Conservation (phyloP, 331 rosid species). For the Quercus tomentella region DNA sequence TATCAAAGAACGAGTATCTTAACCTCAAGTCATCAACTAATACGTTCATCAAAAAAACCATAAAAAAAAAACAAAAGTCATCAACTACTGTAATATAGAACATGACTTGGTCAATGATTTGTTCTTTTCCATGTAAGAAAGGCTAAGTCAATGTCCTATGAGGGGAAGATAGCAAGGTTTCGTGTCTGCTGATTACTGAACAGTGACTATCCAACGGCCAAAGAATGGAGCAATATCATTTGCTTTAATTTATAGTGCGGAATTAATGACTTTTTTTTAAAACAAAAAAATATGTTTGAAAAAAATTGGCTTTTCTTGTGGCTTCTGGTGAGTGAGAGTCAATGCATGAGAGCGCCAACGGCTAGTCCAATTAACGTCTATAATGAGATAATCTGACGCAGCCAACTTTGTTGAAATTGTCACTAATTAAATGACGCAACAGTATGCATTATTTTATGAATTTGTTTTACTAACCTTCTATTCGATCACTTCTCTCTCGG, state of each 20-base stretch:
- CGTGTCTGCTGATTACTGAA: neutral
- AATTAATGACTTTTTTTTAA: neutral
- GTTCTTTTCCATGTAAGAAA: neutral
- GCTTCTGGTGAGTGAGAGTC: neutral
- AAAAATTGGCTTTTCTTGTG: no score
- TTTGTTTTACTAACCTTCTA: neutral
- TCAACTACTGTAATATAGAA: neutral
- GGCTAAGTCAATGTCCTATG: neutral
- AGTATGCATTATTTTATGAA: neutral
- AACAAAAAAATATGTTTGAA: neutral
- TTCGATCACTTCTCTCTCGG: neutral
- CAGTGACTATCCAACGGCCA: slow-evolving; percentile 3
- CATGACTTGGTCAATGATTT: neutral
- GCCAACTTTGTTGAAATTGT: neutral
- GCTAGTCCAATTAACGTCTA: slow-evolving; percentile 12
- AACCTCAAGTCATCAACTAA: no score
- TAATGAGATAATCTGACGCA: neutral
- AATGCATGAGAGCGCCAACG: neutral
- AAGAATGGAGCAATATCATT: neutral
- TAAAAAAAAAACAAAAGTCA: no score
- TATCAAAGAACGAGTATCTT: no score
- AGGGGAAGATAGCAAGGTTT: neutral
- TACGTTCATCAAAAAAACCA: no score
- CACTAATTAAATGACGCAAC: neutral
- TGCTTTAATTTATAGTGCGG: neutral